These are phyloP conservation scores for Aspergillus sojae DNA, from an alignment of 2,329 filamentous ascomycete species.

Conservation along the genomic window DNA sequence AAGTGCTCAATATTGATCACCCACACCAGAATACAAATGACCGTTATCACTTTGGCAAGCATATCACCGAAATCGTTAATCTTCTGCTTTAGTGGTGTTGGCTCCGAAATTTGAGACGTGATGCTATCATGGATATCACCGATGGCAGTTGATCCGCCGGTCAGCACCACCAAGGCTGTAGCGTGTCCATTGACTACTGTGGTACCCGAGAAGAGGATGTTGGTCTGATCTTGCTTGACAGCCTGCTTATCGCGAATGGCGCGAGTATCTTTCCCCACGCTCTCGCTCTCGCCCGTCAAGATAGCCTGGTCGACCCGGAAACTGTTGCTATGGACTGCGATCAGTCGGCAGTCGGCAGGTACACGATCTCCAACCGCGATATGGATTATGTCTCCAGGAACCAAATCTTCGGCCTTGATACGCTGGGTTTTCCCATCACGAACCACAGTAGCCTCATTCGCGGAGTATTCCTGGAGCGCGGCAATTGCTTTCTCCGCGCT, in stretches of 20 bases:
- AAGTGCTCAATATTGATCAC: slow-evolving; percentile 98
- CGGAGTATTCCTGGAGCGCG: slow-evolving; percentile 96
- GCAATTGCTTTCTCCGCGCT: slow-evolving; percentile 98
- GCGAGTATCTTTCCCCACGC: slow-evolving; percentile 79
- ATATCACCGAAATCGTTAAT: slow-evolving; percentile 96
- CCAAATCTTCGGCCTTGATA: slow-evolving; percentile 94
- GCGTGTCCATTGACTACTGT: slow-evolving; percentile 95
- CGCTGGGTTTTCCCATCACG: slow-evolving; percentile 79
- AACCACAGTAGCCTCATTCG: slow-evolving; percentile 93
- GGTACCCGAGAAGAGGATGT: slow-evolving; percentile 98
- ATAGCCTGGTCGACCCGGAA: slow-evolving; percentile 97
- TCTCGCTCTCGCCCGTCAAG: slow-evolving; percentile 95
- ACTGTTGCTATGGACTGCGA: slow-evolving; percentile 94
- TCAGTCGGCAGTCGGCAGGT: slow-evolving; percentile 87
- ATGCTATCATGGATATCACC: slow-evolving; percentile 99
- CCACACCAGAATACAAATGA: slow-evolving; percentile 96
- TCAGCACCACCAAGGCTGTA: slow-evolving; percentile 85
- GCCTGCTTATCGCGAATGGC: slow-evolving; percentile 76
- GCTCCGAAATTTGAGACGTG: slow-evolving; percentile 94
- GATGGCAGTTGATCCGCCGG: slow-evolving; percentile 88
- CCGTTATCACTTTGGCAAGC: slow-evolving; percentile 95
- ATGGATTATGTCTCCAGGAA: slow-evolving; percentile 89
- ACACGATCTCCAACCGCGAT: slow-evolving; percentile 90
- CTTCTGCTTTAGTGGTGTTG: slow-evolving; percentile 97
- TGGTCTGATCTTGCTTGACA: slow-evolving; percentile 95